phyloP scores from a whole-genome alignment of 805 yeast species.

The Sugiyamaella mastotermitis region DNA sequence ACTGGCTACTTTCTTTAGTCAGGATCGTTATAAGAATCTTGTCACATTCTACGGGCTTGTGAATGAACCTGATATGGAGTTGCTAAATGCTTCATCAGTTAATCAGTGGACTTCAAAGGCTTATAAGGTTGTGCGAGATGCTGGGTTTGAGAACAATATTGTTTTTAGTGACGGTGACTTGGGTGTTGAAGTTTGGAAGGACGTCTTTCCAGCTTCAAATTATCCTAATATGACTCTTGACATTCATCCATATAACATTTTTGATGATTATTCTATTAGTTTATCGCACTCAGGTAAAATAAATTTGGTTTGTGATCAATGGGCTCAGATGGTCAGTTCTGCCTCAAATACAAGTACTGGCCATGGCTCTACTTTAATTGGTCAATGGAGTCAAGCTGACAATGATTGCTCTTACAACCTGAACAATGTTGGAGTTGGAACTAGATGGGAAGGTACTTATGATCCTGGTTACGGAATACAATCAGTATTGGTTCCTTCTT shows the following conservation, averaged over 20 bases:
- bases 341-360: conserved; percentile 47
- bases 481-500: conserved; percentile 21
- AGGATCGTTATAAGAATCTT: conserved; percentile 53
- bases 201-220: conserved; percentile 38
- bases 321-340: conserved; percentile 50
- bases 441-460: conserved; percentile 64
- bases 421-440: conserved; percentile 73
- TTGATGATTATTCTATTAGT: conserved; percentile 31
- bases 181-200: conserved; percentile 55
- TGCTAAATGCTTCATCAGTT: conserved; percentile 53
- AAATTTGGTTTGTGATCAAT: conserved; percentile 35
- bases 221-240: conserved; percentile 68
- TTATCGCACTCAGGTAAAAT: conserved; percentile 28
- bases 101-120: conserved; percentile 50
- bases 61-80: conserved; percentile 58
- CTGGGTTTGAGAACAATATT: conserved; percentile 41
- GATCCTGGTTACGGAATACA: conserved; percentile 25
- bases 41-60: conserved; percentile 74
- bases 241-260: conserved; percentile 84
- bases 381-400: conserved; percentile 83
- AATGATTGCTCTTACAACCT: conserved; percentile 82
- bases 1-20: conserved; percentile 59
- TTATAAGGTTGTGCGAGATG: conserved; percentile 50
- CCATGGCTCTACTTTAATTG: conserved; percentile 63
- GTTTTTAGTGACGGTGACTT: conserved; percentile 77